phyloP scores from a whole-genome alignment of 225 moss, liverwort and hornwort species.

The Bryoerythrophyllum caledonicum region DNA sequence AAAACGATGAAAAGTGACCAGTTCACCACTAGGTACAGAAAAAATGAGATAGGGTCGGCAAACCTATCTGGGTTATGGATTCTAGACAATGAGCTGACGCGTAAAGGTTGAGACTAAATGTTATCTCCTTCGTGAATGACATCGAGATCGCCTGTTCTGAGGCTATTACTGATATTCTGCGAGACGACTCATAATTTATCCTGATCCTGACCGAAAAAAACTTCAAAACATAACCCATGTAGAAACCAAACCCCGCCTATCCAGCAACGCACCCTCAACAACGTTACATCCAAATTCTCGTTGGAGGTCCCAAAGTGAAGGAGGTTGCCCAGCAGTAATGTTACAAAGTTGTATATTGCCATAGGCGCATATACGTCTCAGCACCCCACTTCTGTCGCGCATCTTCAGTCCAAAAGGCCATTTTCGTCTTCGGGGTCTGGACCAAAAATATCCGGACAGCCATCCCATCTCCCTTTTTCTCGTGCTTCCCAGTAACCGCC shows the following conservation, averaged over 20 bases:
- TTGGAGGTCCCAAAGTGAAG: constrained; percentile 27
- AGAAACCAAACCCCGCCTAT: constrained; percentile 38
- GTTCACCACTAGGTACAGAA: constrained; percentile 28
- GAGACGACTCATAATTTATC: constrained; percentile 32
- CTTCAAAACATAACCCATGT: constrained; percentile 31
- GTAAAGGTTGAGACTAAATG: constrained; percentile 25
- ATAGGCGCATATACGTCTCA: constrained; percentile 27
- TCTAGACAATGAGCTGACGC: constrained; percentile 37
- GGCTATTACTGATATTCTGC: constrained; percentile 27
- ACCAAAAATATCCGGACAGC: constrained; percentile 85
- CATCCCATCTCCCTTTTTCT: constrained; percentile 78
- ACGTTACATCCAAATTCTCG: constrained; percentile 35
- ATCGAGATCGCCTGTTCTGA: constrained; percentile 34
- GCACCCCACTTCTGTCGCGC: constrained; percentile 10
- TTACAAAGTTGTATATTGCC: constrained; percentile 43
- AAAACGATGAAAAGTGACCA: constrained; percentile 10
- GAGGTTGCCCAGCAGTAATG: constrained; percentile 39
- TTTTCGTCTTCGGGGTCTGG: constrained; percentile 42
- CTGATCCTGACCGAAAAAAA: constrained; percentile 30
- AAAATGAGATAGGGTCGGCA: constrained; percentile 35
- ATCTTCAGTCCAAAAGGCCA: constrained; percentile 32
- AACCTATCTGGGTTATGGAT: constrained; percentile 43
- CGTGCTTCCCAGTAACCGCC: constrained; percentile 99
- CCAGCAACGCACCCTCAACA: constrained; percentile 31
- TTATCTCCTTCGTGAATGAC: constrained; percentile 23